Evolutionary conservation across 306 rosid genomes (phyloP), one percentile per base, ranked within the genome.

Genomic region (Prunus padus): DNA sequence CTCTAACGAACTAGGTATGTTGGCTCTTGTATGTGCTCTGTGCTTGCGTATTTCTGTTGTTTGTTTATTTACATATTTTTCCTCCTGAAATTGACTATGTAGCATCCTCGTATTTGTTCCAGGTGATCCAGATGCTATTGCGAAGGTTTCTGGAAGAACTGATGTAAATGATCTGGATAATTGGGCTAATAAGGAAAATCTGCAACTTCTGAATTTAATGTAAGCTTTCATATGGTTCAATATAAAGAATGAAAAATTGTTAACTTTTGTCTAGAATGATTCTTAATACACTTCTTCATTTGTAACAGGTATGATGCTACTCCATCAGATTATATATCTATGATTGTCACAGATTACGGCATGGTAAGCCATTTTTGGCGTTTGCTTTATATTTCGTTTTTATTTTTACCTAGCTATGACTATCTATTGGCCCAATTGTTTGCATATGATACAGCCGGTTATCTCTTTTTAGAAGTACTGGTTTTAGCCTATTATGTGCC

Each of bases 331-430:
- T 93, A 91, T 75, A 62, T 93, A 80, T 88, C 98, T 12, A 84
- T 86, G 81, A 93, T 93, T 69, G 80, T 93, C 73, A 88, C 98
- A 20, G 98, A 93, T 80, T 84, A 91, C 81, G 98, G 98, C 91
- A 89, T 89, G 97, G 98, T 93, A 85, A 85, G 88, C 31, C 25
- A 52, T 71, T 22, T 30, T 22, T 71, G 4, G 25, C 13, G 26
- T 54, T 51, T 54, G 67, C 2, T 16, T 4, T 67, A 25, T 9
- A 20, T 56, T 56, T 72, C 14, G 12, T 25, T 68, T 4, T 68
- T 20, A 26, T 69, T 13, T 47, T 47, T 11, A 15, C 16, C 2
- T 69, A 49, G 11, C 19, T 52, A 19, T 4, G 18, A 68, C 22
- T 22, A 47, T 68, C 9, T 23, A 7, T 31, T 31, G 33, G 33